phyloP scores from a whole-genome alignment of 1,284 basidiomycete species.

The Austroboletus niveus region DNA sequence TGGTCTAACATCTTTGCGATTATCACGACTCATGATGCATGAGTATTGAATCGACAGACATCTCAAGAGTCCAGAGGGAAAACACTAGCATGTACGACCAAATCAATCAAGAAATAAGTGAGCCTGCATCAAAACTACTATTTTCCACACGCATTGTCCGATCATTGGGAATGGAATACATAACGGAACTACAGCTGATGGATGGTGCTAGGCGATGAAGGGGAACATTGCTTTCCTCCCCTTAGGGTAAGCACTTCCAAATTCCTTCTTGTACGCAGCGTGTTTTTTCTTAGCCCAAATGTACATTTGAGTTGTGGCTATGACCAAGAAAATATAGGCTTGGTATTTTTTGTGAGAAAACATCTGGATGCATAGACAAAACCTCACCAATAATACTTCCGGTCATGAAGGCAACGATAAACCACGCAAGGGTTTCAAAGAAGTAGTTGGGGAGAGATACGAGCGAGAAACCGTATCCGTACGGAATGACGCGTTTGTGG shows the following conservation, averaged over 20 bases:
- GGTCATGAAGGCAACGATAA: slow-evolving; percentile 75
- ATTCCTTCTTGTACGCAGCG: slow-evolving; percentile 88
- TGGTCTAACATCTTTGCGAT: no score
- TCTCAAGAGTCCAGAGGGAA: no score
- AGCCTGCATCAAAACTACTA: no score
- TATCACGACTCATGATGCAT: no score
- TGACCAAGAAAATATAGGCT: slow-evolving; percentile 74
- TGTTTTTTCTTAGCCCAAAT: slow-evolving; percentile 95
- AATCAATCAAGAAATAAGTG: no score
- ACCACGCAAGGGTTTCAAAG: slow-evolving; percentile 86
- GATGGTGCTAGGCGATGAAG: slow-evolving; percentile 39
- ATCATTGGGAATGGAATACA: not conserved
- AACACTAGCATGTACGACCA: no score
- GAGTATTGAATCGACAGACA: no score
- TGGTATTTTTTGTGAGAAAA: slow-evolving; percentile 9
- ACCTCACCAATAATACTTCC: slow-evolving; percentile 71
- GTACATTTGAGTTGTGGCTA: slow-evolving; percentile 75
- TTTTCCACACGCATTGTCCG: no score
- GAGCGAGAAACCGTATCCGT: slow-evolving; percentile 82
- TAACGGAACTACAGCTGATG: not conserved
- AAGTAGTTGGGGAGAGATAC: slow-evolving; percentile 95
- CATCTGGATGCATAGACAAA: not conserved
- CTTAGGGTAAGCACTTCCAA: slow-evolving; percentile 81
- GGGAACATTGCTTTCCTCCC: slow-evolving; percentile 81
- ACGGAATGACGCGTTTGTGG: slow-evolving; percentile 79